Evolutionary conservation across 257 asterid species (phyloP), one percentile per base, ranked within the genome.

Genomic region (Catharanthus roseus): DNA sequence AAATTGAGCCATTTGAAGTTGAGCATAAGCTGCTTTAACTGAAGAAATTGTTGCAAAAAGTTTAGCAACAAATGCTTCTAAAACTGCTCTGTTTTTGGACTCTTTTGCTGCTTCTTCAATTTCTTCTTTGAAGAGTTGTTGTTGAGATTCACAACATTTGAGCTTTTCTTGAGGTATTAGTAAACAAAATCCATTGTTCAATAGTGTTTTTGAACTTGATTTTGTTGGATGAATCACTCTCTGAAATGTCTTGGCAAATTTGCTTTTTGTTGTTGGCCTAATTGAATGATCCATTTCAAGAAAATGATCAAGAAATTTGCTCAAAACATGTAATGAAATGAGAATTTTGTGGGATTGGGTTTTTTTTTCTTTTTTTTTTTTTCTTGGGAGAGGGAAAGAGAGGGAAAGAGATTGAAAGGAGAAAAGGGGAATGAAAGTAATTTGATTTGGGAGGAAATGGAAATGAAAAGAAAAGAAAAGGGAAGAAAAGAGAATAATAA

Each of bases 1-100:
- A 23, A 89, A 91, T 91, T 93, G 99, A 9, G 99, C 96, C 84
- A 91, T 78, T 77, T 93, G 99, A 13, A 91, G 89, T 88, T 89
- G 93, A 13, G 99, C 99, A 72, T 93, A 93, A 42, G 99, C 96
- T 4, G 99, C 99, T 73, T 93, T 93, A 0, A 82, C 83, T 3
- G 97, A 81, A 0, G 99, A 93, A 72, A 91, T 45, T 1, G 96
- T 83, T 50, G 99, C 99, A 78, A 93, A 93, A 51, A 93, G 90
- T 79, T 89, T 93, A 51, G 99, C 97, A 50, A 88, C 77, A 75
- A 91, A 93, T 19, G 99, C 99, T 68, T 88, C 99, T 79, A 89
- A 44, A 12, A 88, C 89, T 4, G 97, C 99, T 65, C 86, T 84
- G 80, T 77, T 84, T 42, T 62, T 83, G 1, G 77, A 68, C 71